These are phyloP conservation scores for Trametes coccinea DNA, from an alignment of 768 basidiomycete genomes.

Conservation along the genomic window DNA sequence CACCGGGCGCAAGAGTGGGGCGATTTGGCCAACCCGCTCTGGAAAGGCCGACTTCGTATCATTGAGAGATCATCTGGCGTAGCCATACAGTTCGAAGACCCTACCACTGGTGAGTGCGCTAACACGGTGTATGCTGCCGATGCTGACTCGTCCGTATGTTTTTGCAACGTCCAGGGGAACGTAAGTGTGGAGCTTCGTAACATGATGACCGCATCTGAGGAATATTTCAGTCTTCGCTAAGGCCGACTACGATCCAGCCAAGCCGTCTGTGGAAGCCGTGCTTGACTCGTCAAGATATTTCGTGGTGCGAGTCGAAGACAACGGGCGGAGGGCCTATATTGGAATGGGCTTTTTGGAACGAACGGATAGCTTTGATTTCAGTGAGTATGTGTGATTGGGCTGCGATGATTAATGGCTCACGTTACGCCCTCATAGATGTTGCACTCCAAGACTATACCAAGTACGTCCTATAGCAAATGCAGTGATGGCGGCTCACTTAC, in stretches of 20 bases:
- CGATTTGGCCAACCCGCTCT: slow-evolving; percentile 76
- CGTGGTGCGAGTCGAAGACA: slow-evolving; percentile 87
- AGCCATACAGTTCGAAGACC: slow-evolving; percentile 78
- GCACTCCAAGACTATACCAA: slow-evolving; percentile 86
- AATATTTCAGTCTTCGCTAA: slow-evolving; percentile 74
- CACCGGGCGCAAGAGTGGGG: slow-evolving; percentile 95
- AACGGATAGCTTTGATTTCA: slow-evolving; percentile 89
- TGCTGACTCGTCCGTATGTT: slow-evolving; percentile 13
- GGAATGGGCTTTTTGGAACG: slow-evolving; percentile 92
- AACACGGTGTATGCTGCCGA: slow-evolving; percentile 17
- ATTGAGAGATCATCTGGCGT: slow-evolving; percentile 73
- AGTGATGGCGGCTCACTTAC: background rate
- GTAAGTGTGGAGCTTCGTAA: slow-evolving; percentile 3
- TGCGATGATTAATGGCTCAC: background rate
- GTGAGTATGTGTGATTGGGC: slow-evolving; percentile 45
- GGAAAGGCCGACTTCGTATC: slow-evolving; percentile 90
- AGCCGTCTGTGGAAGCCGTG: slow-evolving; percentile 91
- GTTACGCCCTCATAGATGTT: slow-evolving; percentile 54
- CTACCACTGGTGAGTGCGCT: slow-evolving; percentile 61
- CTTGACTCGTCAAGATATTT: slow-evolving; percentile 95
- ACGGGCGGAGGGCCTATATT: slow-evolving; percentile 86
- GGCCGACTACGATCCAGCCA: slow-evolving; percentile 74
- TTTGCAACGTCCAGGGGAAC: slow-evolving; percentile 15
- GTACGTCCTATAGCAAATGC: slow-evolving; percentile 37
- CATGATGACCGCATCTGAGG: background rate